phyloP scores from a whole-genome alignment of 495 filamentous ascomycete genomes.

The Aspergillus panamensis region DNA sequence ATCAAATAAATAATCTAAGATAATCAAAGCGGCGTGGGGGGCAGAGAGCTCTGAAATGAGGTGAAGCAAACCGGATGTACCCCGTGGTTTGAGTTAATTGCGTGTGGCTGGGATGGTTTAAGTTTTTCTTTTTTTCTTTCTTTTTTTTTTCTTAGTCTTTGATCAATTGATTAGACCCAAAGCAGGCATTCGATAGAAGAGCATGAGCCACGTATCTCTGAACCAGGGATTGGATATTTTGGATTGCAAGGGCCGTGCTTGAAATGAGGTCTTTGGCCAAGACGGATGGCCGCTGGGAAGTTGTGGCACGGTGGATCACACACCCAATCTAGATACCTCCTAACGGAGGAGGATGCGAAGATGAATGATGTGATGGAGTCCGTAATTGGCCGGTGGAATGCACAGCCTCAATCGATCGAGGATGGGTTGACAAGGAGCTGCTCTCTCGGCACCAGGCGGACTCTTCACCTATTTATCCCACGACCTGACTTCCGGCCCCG shows the following conservation, averaged over 20 bases:
- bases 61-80: not conserved
- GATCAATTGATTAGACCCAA: not conserved
- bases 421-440: not conserved
- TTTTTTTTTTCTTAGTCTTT: not conserved
- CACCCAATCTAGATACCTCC: not conserved
- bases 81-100: not conserved
- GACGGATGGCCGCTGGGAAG: not conserved
- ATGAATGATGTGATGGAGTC: not conserved
- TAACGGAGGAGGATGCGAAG: too few species aligned
- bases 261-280: not conserved
- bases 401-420: constrained; percentile 12
- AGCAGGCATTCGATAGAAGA: not conserved
- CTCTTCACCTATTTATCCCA: not conserved
- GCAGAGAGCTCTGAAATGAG: not conserved
- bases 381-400: constrained; percentile 6
- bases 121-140: not conserved
- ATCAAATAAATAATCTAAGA: not conserved
- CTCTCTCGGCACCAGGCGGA: not conserved
- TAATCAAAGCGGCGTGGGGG: not conserved
- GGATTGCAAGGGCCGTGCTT: not conserved
- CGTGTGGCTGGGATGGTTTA: not conserved
- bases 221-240: not conserved
- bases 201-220: constrained; percentile 9
- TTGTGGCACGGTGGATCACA: not conserved
- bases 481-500: not conserved